Evolutionary conservation across 495 filamentous ascomycete species (phyloP), one percentile per base, ranked within the genome.

Genomic region (Saxophila tyrrhenica): DNA sequence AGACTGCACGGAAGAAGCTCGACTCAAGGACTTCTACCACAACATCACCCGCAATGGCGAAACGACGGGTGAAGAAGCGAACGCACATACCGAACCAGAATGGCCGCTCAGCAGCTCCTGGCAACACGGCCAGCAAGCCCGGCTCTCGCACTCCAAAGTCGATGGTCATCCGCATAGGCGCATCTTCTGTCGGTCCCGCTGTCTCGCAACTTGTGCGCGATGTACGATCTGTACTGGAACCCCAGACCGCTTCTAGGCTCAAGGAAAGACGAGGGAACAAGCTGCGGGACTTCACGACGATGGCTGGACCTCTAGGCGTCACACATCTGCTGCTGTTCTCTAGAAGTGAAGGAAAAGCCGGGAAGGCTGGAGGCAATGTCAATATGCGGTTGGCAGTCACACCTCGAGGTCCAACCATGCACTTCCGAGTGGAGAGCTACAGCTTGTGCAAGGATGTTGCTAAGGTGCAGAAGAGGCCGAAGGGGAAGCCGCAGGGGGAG

Each of bases 101-200:
- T 72, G 81, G 78, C 48, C 58, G 75, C 43, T 53, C 64, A 42
- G 55, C 64, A 24, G 66, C 74, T 51, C 76, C 75, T 68, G 72
- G 70, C 57, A 72, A 54, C 47, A 48, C 50, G 21, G 45, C 72
- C 45, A 70, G 76, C 42, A 72, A 75, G 17, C 63, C 73, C 8
- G 67, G 68, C 58, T 69, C 68, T 57, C 79, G 79, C 54, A 77
- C 80, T 49, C 92, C 92, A 16, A 95, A 95, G 75, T 90, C 84
- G 62, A 97, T 99, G 94, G 92, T 99, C 50, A 94, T 99, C 69
- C 83, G 92, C 60, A 89, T 95, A 51, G 92, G 94, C 62, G 92
- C 88, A 64, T 84, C 88, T 59, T 88, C 95, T 65, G 88, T 97
- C 29, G 92, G 92, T 55, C 80, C 87, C 51, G 94, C 86, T 70